phyloP scores from a whole-genome alignment of 139 green algal genomes.

The Micractinium sp. region DNA sequence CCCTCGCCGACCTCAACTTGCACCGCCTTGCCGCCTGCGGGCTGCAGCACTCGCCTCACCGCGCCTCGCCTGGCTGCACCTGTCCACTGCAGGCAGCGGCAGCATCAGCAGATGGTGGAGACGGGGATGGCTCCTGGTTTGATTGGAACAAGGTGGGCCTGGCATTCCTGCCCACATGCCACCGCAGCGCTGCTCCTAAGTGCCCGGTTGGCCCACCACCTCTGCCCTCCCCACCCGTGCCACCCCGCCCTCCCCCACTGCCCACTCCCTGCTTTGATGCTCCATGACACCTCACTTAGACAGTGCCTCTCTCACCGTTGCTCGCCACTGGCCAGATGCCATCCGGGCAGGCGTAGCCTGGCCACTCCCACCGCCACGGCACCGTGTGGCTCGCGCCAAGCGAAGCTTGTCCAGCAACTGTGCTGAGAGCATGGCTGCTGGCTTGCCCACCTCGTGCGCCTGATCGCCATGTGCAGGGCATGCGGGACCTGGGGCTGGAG shows the following conservation, averaged over 20 bases:
- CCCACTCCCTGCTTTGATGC: too few species aligned
- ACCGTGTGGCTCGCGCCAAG: too few species aligned
- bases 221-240: too few species aligned
- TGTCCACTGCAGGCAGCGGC: background rate
- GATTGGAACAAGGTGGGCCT: constrained; percentile 10
- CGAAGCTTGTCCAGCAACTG: background rate
- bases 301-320: too few species aligned
- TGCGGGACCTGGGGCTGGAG: constrained; percentile 26
- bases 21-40: background rate
- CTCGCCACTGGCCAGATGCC: background rate
- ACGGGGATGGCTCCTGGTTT: background rate
- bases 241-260: too few species aligned
- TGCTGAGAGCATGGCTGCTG: background rate
- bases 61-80: background rate
- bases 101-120: background rate
- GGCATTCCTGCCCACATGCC: background rate
- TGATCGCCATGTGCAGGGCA: background rate
- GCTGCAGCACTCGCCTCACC: background rate
- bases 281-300: too few species aligned
- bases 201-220: too few species aligned
- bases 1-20: background rate
- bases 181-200: too few species aligned
- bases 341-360: too few species aligned
- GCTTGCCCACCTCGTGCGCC: too few species aligned
- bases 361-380: too few species aligned